Conservation (phyloP, 2,329 filamentous ascomycete genomes). For the Pseudonectria buxi region DNA sequence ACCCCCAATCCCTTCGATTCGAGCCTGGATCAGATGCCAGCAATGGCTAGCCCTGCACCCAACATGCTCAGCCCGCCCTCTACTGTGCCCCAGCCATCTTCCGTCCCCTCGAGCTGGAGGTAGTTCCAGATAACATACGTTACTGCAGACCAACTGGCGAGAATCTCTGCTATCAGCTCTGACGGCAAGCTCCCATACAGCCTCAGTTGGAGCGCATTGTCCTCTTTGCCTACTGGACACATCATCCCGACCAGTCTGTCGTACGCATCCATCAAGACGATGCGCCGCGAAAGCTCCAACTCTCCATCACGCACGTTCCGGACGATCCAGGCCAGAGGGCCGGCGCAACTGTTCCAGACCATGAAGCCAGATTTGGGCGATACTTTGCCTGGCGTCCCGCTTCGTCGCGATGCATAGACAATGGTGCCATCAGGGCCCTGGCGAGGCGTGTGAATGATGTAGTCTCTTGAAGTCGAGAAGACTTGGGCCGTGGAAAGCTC, state of each 20-base stretch:
- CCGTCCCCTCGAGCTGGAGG: not conserved
- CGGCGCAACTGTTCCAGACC: conserved; percentile 6
- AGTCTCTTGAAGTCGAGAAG: conserved; percentile 4
- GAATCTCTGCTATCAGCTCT: conserved; percentile 1
- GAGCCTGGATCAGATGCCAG: too few species aligned
- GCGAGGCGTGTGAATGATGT: conserved; percentile 3
- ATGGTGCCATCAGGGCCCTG: not conserved
- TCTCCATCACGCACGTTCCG: conserved; percentile 2
- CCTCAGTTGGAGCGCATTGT: conserved; percentile 1
- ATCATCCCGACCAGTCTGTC: conserved; percentile 6
- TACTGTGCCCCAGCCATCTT: conserved; percentile 1
- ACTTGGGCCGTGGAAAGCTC: conserved; percentile 6
- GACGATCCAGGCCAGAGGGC: conserved; percentile 4
- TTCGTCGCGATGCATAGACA: conserved; percentile 1
- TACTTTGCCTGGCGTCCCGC: not conserved
- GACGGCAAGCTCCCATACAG: not conserved
- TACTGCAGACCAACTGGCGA: conserved; percentile 5
- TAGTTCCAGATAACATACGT: conserved; percentile 5
- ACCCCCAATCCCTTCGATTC: too few species aligned
- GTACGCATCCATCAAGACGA: conserved; percentile 5
- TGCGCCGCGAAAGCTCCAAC: not conserved
- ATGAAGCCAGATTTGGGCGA: conserved; percentile 4
- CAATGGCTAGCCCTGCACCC: too few species aligned
- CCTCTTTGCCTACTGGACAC: not conserved
- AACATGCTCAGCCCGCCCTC: too few species aligned